Conservation (phyloP, 2,329 filamentous ascomycete species). For the Chaetomiaceae sp. region DNA sequence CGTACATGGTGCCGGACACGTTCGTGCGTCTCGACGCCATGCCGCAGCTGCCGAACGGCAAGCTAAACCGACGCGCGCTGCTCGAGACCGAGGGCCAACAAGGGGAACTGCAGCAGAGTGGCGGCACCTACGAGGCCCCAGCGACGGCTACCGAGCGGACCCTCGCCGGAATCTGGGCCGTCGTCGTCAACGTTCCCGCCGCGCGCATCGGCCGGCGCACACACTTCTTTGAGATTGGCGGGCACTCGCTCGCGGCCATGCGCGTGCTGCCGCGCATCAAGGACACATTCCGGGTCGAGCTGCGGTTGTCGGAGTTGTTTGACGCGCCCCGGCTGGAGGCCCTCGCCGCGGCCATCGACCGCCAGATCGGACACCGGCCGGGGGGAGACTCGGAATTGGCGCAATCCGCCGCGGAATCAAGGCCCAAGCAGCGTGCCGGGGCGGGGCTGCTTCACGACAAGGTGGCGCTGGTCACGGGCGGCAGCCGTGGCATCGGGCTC, state of each 20-base stretch:
- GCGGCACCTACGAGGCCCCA: not conserved
- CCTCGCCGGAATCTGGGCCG: conserved; percentile 1
- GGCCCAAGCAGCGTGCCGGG: not conserved
- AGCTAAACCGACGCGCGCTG: not conserved
- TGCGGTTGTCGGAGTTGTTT: conserved; percentile 1
- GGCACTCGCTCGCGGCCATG: conserved; percentile 7
- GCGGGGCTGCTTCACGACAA: conserved; percentile 1
- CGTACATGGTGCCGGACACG: conserved; percentile 1
- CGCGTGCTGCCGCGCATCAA: conserved; percentile 7
- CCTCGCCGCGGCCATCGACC: not conserved
- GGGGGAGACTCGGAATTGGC: not conserved
- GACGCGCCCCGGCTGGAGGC: not conserved
- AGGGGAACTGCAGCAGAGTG: not conserved
- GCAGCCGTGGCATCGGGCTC: conserved; percentile 8
- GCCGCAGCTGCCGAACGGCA: not conserved
- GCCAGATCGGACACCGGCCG: not conserved
- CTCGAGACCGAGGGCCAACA: not conserved
- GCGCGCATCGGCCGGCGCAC: conserved; percentile 3
- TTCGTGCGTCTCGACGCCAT: not conserved
- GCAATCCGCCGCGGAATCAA: too few species aligned
- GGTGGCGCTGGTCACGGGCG: conserved; percentile 6
- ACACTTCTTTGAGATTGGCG: conserved; percentile 8
- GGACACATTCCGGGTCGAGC: conserved; percentile 4
- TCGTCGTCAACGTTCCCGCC: conserved; percentile 2
- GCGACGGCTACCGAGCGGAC: not conserved